These are phyloP conservation scores for Rosa multiflora DNA, from an alignment of 306 rosid species.

Conservation along the genomic window DNA sequence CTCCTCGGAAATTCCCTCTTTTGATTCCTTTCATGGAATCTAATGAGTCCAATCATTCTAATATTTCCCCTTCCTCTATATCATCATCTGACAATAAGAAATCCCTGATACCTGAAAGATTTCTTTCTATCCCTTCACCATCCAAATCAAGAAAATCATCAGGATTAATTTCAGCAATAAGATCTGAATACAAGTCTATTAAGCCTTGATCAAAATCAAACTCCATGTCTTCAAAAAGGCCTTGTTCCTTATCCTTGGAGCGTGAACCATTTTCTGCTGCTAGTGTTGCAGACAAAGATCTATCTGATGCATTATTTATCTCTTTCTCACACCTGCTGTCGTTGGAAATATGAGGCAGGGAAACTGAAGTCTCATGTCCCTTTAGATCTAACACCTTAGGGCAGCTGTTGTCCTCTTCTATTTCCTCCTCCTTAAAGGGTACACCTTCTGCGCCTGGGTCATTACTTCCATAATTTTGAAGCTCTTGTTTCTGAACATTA, in stretches of 20 bases:
- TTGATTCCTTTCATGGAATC: background rate
- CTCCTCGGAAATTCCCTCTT: too few relatives aligned
- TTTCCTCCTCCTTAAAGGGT: slow-evolving; percentile 73
- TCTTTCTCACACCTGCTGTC: slow-evolving; percentile 32
- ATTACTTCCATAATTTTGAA: slow-evolving; percentile 31
- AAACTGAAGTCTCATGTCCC: slow-evolving; percentile 45
- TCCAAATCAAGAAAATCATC: slow-evolving; percentile 58
- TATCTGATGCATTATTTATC: slow-evolving; percentile 29
- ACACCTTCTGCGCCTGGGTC: slow-evolving; percentile 41
- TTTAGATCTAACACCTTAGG: slow-evolving; percentile 56
- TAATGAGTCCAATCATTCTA: slow-evolving; percentile 37
- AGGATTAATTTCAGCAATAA: slow-evolving; percentile 57
- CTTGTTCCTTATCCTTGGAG: slow-evolving; percentile 30
- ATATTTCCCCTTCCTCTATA: slow-evolving; percentile 87
- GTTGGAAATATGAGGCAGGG: slow-evolving; percentile 21
- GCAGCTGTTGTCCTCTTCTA: slow-evolving; percentile 48
- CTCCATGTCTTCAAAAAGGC: slow-evolving; percentile 34
- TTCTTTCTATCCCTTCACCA: slow-evolving; percentile 34
- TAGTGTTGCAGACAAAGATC: slow-evolving; percentile 33
- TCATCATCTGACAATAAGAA: slow-evolving; percentile 39
- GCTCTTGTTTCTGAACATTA: slow-evolving; percentile 32
- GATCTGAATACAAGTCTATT: slow-evolving; percentile 51
- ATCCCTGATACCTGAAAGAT: slow-evolving; percentile 21
- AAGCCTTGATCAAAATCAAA: slow-evolving; percentile 64
- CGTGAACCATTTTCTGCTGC: slow-evolving; percentile 32